phyloP scores from a whole-genome alignment of 2,329 filamentous ascomycete species.

The Celoporthe dispersa region DNA sequence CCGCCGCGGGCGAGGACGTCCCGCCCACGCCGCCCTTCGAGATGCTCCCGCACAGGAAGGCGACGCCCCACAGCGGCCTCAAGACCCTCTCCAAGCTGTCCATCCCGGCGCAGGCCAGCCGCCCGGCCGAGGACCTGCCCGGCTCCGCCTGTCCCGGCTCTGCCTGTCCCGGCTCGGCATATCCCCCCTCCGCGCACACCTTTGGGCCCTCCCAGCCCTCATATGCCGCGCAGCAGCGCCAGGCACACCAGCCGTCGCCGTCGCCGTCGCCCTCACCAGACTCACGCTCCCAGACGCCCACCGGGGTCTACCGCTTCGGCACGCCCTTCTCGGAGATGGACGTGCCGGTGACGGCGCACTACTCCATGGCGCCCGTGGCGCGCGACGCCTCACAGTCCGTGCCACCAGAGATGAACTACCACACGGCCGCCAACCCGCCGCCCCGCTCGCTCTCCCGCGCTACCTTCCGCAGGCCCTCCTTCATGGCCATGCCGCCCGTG shows the following conservation, averaged over 20 bases:
- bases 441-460: constrained; percentile 57
- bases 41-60: constrained; percentile 53
- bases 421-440: constrained; percentile 45
- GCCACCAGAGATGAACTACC: constrained; percentile 89
- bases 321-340: constrained; percentile 92
- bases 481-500: constrained; percentile 70
- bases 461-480: constrained; percentile 67
- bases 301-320: constrained; percentile 73
- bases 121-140: constrained; percentile 32
- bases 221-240: constrained; percentile 25
- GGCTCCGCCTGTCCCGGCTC: constrained; percentile 37
- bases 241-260: constrained; percentile 28
- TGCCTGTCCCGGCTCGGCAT: constrained; percentile 34
- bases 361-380: constrained; percentile 72
- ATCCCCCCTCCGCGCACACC: constrained; percentile 29
- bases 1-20: constrained; percentile 54
- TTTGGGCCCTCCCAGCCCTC: constrained; percentile 24
- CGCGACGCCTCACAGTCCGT: constrained; percentile 88
- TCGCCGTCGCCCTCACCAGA: constrained; percentile 51
- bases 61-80: constrained; percentile 57
- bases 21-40: constrained; percentile 73
- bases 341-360: constrained; percentile 72
- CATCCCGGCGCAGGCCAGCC: constrained; percentile 51
- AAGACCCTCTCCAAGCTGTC: constrained; percentile 65
- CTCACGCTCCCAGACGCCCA: constrained; percentile 51